Conservation (phyloP, 2,329 filamentous ascomycete species). For the Proliferodiscus dingleyae region DNA sequence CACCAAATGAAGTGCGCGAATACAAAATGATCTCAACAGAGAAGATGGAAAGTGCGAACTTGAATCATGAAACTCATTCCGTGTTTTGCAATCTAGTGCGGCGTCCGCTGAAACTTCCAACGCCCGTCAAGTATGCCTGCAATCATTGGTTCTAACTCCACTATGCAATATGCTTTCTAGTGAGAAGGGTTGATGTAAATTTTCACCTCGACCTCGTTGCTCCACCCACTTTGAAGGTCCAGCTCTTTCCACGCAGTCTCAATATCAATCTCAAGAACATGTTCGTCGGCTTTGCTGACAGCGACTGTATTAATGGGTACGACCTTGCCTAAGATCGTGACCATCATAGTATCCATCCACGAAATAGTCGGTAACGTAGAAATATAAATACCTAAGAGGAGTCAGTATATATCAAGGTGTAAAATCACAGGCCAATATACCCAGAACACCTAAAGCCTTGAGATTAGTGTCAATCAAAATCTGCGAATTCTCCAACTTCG, state of each 20-base stretch:
- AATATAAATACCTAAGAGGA: slow-evolving; percentile 63
- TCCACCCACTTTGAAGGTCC: slow-evolving; percentile 66
- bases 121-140: no score
- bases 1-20: not conserved
- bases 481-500: slow-evolving; percentile 52
- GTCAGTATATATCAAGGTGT: slow-evolving; percentile 6
- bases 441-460: slow-evolving; percentile 74
- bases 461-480: slow-evolving; percentile 63
- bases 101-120: no score
- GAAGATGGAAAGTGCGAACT: not conserved
- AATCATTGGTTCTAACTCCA: no score
- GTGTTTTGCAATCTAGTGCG: no score
- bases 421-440: slow-evolving; percentile 38
- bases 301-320: slow-evolving; percentile 64
- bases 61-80: not conserved
- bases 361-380: slow-evolving; percentile 59
- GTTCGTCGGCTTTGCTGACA: slow-evolving; percentile 45
- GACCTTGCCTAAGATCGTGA: slow-evolving; percentile 66
- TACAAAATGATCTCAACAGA: not conserved
- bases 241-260: slow-evolving; percentile 73
- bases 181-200: slow-evolving; percentile 22
- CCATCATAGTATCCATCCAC: slow-evolving; percentile 63
- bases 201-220: slow-evolving; percentile 69
- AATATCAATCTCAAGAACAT: slow-evolving; percentile 73
- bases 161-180: no score